phyloP scores from a whole-genome alignment of 805 yeast genomes.

The Yarrowia sp. region DNA sequence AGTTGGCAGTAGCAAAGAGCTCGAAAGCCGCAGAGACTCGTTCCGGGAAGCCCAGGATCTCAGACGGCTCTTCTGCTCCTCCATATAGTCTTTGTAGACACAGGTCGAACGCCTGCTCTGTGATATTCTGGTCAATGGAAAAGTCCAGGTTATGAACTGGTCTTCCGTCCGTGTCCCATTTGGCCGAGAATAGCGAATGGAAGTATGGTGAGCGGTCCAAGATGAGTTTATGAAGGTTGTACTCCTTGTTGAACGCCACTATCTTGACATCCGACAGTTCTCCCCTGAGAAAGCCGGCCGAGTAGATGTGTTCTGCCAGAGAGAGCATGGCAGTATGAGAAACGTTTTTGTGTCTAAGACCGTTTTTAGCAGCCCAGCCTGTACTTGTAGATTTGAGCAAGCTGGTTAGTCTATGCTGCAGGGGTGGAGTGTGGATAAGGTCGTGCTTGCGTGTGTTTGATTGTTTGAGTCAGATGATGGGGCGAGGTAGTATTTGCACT shows the following conservation, averaged over 20 bases:
- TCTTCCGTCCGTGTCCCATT: conserved; percentile 50
- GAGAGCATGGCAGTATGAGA: background rate
- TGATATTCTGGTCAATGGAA: conserved; percentile 54
- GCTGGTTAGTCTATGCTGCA: conserved; percentile 18
- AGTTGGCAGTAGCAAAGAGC: conserved; percentile 53
- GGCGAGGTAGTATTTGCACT: background rate
- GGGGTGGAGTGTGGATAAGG: conserved; percentile 6
- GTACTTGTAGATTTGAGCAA: conserved; percentile 11
- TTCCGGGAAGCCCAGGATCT: conserved; percentile 27
- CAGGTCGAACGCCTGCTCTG: conserved; percentile 57
- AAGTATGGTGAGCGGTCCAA: conserved; percentile 59
- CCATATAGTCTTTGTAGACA: conserved; percentile 60
- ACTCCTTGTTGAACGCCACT: conserved; percentile 56
- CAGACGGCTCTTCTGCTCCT: conserved; percentile 40
- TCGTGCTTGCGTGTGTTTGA: background rate
- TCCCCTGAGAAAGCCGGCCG: conserved; percentile 11
- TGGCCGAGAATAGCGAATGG: conserved; percentile 54
- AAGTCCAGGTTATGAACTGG: conserved; percentile 48
- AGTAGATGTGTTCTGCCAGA: conserved; percentile 17
- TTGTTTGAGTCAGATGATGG: conserved; percentile 11
- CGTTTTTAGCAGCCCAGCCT: background rate
- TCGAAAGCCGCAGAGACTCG: conserved; percentile 29
- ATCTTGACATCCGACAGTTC: conserved; percentile 52
- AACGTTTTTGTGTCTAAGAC: background rate
- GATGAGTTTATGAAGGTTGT: conserved; percentile 57